Conservation (phyloP, 2,329 filamentous ascomycete species). For the Pseudocercospora eumusae region DNA sequence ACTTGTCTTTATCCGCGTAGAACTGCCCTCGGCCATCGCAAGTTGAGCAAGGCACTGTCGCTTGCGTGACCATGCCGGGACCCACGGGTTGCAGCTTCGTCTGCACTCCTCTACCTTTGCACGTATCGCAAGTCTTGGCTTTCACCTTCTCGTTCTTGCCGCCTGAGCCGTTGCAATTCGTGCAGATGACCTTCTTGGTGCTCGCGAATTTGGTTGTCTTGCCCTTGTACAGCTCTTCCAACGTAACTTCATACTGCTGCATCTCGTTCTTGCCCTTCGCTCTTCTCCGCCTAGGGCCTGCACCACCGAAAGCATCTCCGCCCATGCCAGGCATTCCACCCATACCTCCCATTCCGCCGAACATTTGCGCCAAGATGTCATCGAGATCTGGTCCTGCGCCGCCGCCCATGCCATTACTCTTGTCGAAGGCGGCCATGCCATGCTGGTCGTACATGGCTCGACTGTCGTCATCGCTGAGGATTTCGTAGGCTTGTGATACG, state of each 20-base stretch:
- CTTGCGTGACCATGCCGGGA: constrained; percentile 80
- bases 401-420: constrained; percentile 65
- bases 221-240: constrained; percentile 97
- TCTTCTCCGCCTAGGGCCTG: constrained; percentile 42
- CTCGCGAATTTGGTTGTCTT: constrained; percentile 97
- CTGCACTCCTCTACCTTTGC: constrained; percentile 74
- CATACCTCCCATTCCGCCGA: constrained; percentile 64
- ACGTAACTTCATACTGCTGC: constrained; percentile 82
- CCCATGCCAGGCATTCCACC: constrained; percentile 57
- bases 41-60: constrained; percentile 75
- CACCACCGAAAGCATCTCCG: constrained; percentile 41
- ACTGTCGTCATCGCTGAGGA: constrained; percentile 93
- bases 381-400: constrained; percentile 80
- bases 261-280: constrained; percentile 78
- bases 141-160: constrained; percentile 86
- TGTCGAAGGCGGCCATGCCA: constrained; percentile 94
- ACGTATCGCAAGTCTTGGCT: constrained; percentile 77
- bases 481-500: constrained; percentile 93
- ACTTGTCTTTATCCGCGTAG: constrained; percentile 94
- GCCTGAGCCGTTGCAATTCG: constrained; percentile 81
- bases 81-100: constrained; percentile 80
- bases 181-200: constrained; percentile 90
- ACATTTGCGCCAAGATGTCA: constrained; percentile 93
- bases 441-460: constrained; percentile 88
- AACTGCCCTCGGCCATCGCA: constrained; percentile 84